Evolutionary conservation across 495 filamentous ascomycete species (phyloP).

Genomic region (Aspergillus sparsus): DNA sequence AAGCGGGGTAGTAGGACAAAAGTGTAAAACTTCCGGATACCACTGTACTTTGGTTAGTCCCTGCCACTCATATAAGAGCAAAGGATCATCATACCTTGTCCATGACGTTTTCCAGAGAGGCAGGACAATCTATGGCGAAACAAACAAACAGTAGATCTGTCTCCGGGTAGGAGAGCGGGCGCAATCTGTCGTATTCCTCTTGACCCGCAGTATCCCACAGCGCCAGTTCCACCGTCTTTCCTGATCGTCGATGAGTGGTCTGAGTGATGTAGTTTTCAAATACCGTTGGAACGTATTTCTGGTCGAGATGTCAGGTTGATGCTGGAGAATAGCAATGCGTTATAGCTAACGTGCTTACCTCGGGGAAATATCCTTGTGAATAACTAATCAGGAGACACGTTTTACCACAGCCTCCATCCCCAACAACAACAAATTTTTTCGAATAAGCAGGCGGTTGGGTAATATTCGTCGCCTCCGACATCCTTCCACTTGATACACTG

Average conservation of each 20-base stretch:
- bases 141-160: slow-evolving; percentile 98
- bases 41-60: slow-evolving; percentile 59
- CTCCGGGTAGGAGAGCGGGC: slow-evolving; percentile 95
- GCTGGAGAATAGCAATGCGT: neutral
- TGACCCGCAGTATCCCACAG: slow-evolving; percentile 99
- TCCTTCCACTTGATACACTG: slow-evolving; percentile 61
- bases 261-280: slow-evolving; percentile 99
- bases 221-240: slow-evolving; percentile 93
- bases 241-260: slow-evolving; percentile 78
- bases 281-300: slow-evolving; percentile 99
- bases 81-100: slow-evolving; percentile 73
- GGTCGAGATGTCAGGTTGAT: slow-evolving; percentile 12
- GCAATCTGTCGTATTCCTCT: slow-evolving; percentile 95
- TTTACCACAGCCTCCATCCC: slow-evolving; percentile 97
- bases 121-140: slow-evolving; percentile 98
- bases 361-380: slow-evolving; percentile 96
- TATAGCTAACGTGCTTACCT: slow-evolving; percentile 58
- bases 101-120: slow-evolving; percentile 96
- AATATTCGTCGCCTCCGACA: slow-evolving; percentile 79
- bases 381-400: slow-evolving; percentile 98
- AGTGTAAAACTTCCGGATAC: slow-evolving; percentile 98
- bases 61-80: neutral
- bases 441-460: slow-evolving; percentile 89
- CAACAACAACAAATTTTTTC: slow-evolving; percentile 98
- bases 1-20: slow-evolving; percentile 95